phyloP scores from a whole-genome alignment of 495 filamentous ascomycete species.

The Platismatia glauca region DNA sequence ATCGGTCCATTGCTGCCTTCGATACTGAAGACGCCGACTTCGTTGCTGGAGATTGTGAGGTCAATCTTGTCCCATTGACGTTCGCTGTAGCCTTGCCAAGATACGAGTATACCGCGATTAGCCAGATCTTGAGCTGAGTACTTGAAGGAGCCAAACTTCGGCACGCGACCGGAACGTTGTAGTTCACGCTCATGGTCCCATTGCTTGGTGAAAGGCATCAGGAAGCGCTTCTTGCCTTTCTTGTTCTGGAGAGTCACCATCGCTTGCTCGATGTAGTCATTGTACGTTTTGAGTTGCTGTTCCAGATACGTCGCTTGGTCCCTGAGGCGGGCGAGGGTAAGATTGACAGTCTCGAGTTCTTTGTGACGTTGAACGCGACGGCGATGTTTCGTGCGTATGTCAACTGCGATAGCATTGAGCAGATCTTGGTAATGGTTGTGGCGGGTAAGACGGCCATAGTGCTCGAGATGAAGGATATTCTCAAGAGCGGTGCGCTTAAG shows the following conservation, averaged over 20 bases:
- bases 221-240: conserved; percentile 89
- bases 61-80: conserved; percentile 87
- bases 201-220: conserved; percentile 96
- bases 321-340: conserved; percentile 75
- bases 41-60: conserved; percentile 86
- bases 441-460: conserved; percentile 72
- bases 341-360: conserved; percentile 78
- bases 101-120: conserved; percentile 87
- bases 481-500: conserved; percentile 89
- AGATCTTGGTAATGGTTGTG: conserved; percentile 96
- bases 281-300: conserved; percentile 90
- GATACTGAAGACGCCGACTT: conserved; percentile 87
- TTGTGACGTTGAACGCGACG: conserved; percentile 81
- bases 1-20: conserved; percentile 89
- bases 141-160: conserved; percentile 96
- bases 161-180: conserved; percentile 77
- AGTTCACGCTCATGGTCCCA: conserved; percentile 97
- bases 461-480: conserved; percentile 84
- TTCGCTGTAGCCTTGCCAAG: conserved; percentile 75
- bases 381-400: conserved; percentile 94
- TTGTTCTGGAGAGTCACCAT: conserved; percentile 98
- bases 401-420: conserved; percentile 88
- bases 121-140: conserved; percentile 82
- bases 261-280: conserved; percentile 97
- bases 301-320: conserved; percentile 91